Conservation (phyloP, 106 monocot genomes). For the Dioscorea alata region DNA sequence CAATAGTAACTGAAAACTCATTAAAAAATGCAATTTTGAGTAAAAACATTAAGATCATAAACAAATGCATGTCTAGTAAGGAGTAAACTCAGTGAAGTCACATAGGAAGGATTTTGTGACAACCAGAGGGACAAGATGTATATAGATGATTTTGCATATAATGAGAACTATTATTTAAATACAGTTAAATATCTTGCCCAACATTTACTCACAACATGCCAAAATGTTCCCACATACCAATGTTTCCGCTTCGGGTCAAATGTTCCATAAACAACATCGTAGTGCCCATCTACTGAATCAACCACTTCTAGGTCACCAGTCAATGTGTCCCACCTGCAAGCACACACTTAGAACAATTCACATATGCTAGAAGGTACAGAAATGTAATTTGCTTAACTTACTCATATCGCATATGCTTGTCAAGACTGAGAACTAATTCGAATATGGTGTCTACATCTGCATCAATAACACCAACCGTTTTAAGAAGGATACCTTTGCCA, state of each 20-base stretch:
- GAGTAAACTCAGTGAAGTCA: too few species aligned
- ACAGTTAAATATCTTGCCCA: too few species aligned
- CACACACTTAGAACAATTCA: constrained; percentile 13
- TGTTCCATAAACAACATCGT: constrained; percentile 89
- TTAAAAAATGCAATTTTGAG: too few species aligned
- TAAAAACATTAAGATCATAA: too few species aligned
- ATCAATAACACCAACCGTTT: constrained; percentile 85
- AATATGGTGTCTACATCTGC: constrained; percentile 77
- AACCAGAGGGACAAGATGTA: too few species aligned
- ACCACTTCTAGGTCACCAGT: constrained; percentile 73
- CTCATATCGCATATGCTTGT: constrained; percentile 76
- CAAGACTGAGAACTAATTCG: constrained; percentile 69
- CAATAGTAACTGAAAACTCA: too few species aligned
- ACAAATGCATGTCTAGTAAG: too few species aligned
- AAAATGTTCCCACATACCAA: constrained; percentile 35
- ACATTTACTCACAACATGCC: too few species aligned
- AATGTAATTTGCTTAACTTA: constrained; percentile 36
- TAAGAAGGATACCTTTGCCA: constrained; percentile 55
- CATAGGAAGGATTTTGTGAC: too few species aligned
- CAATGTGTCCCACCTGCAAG: constrained; percentile 89
- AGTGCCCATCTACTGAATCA: constrained; percentile 74
- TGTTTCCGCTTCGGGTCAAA: constrained; percentile 59
- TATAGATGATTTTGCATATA: too few species aligned
- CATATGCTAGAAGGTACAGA: background rate
- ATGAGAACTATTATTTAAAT: too few species aligned